Base-by-base conservation (phyloP, 176 grass and related monocot genomes). In the Rhynchospora breviuscula region DNA sequence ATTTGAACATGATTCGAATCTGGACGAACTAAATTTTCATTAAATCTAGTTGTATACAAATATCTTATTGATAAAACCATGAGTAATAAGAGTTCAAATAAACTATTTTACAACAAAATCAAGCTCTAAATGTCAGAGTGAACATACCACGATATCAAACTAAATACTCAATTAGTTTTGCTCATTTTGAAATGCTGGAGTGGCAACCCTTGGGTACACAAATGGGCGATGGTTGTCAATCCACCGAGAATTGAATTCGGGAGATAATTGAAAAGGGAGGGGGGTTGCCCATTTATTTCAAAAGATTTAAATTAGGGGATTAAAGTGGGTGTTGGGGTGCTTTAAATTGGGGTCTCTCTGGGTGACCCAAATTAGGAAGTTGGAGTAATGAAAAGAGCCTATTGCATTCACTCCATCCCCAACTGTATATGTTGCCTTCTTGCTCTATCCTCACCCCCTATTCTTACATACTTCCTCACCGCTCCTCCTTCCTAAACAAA, bases 401-500 rank as follows among this genome's bases (percentile, higher is more conserved):
- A n/a, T 80, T 43, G 87, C 88, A 97, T 94, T 94, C 47, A 94
- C 49, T 93, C 85, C 84, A 67, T 80, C 23, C 85, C 91, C 91
- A 91, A 72, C 91, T 78, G 85, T 82, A 35, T 79, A 46, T 85
- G 54, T 75, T 60, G 45, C 72, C 40, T 0, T 64, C 22, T 9
- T 65, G 6, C 11, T 75, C 51, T 87, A 49, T 40, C 8, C 46
- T 61, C 52, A 67, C 60, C 57, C 23, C 13, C 67, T 49, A 65
- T 21, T 58, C 9, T 17, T 11, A 72, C 86, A 54, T 83, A 31
- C 19, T 49, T 43, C 53, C 79, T 79, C 81, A 59, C 18, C 67
- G 5, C 43, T 29, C 8, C 63, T 9, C 8, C 5, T 53, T 17
- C n/a, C 8, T n/a, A 75, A 73, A n/a, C n/a, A n/a, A n/a, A n/a